phyloP scores from a whole-genome alignment of 116 monocot genomes.

The Papilionanthe hybrid region DNA sequence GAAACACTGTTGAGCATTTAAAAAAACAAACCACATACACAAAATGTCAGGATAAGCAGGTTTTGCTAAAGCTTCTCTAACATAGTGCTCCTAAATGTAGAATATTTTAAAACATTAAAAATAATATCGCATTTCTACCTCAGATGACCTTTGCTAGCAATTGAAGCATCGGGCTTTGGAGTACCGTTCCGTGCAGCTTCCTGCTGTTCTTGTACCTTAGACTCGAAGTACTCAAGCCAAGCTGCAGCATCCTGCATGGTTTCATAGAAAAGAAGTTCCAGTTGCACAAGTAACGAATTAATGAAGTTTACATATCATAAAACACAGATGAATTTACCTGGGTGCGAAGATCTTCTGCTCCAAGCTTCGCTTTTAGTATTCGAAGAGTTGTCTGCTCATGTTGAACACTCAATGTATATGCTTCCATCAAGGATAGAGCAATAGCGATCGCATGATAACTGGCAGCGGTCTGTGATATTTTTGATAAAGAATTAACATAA shows the following conservation, averaged over 20 bases:
- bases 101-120: background rate
- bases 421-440: constrained; percentile 96
- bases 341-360: constrained; percentile 91
- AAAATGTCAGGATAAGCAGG: background rate
- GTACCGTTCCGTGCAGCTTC: constrained; percentile 96
- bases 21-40: background rate
- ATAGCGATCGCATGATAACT: constrained; percentile 99
- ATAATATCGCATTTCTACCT: constrained; percentile 40
- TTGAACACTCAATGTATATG: constrained; percentile 87
- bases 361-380: constrained; percentile 90
- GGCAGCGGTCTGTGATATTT: constrained; percentile 74
- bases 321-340: constrained; percentile 38
- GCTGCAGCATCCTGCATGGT: constrained; percentile 89
- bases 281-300: background rate
- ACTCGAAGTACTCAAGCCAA: constrained; percentile 97
- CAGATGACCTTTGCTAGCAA: constrained; percentile 95
- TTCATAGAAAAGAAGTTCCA: background rate
- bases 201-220: constrained; percentile 88
- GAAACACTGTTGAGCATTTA: constrained; percentile 60
- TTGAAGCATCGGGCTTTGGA: constrained; percentile 96
- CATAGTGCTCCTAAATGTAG: too few relatives aligned
- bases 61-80: too few relatives aligned
- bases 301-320: background rate
- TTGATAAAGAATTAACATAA: background rate
- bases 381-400: constrained; percentile 94